Evolutionary conservation across 805 yeast species (phyloP).

Genomic region (Spathaspora passalidarum): DNA sequence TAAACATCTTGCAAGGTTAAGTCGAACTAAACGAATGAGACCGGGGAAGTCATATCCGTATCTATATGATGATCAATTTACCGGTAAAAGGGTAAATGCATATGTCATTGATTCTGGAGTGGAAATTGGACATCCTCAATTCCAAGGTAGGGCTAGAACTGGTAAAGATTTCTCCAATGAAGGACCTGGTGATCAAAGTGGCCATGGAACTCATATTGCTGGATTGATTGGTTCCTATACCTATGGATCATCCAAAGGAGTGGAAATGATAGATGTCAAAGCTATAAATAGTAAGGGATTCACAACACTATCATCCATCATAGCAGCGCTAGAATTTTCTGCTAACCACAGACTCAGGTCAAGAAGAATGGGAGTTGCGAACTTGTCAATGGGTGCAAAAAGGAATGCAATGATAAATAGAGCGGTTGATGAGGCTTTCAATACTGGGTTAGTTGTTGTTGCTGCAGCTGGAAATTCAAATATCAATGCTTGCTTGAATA

Average conservation of each 20-base stretch:
- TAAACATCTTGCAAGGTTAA: conserved; percentile 62
- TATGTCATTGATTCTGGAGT: conserved; percentile 88
- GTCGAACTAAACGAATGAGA: conserved; percentile 40
- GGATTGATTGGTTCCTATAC: conserved; percentile 50
- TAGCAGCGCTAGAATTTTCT: conserved; percentile 64
- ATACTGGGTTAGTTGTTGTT: conserved; percentile 66
- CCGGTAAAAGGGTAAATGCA: conserved; percentile 63
- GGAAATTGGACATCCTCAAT: conserved; percentile 54
- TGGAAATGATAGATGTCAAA: conserved; percentile 65
- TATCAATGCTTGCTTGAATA: conserved; percentile 73
- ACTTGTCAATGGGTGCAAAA: conserved; percentile 75
- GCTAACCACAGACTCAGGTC: conserved; percentile 51
- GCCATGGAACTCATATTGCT: conserved; percentile 58
- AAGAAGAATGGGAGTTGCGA: conserved; percentile 56
- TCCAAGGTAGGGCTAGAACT: conserved; percentile 56
- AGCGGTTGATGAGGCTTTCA: conserved; percentile 73
- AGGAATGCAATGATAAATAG: conserved; percentile 63
- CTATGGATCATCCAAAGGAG: conserved; percentile 54
- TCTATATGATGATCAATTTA: conserved; percentile 42
- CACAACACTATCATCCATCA: conserved; percentile 64
- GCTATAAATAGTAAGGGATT: conserved; percentile 66
- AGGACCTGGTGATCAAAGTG: conserved; percentile 49
- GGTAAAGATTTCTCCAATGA: conserved; percentile 64
- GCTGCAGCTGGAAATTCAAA: conserved; percentile 88
- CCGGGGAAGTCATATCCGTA: conserved; percentile 31